Evolutionary conservation across 495 filamentous ascomycete species (phyloP), one percentile per base, ranked within the genome.

Genomic region (Daldinia decipiens): DNA sequence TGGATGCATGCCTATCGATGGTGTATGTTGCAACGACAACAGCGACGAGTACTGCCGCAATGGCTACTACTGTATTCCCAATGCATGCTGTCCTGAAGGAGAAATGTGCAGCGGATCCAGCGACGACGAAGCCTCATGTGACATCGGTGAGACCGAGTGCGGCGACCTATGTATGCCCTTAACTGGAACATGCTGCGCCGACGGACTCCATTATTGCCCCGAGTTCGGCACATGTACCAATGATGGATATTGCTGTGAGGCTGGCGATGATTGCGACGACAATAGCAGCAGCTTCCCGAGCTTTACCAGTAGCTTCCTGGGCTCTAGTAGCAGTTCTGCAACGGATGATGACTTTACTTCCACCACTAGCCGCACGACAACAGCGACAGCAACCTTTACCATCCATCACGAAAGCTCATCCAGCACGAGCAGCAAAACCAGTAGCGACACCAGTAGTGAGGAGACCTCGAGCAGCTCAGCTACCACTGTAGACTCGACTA

Each of bases 21-120:
- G 26, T 36, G 36, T 53, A 6, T 75, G 73, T 36, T 75, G 73
- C 39, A 72, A 75, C 8, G 73, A 75, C 47, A 66, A 66, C 56
- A 72, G 66, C 34, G 62, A 69, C 31, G 72, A 75, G 57, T 72
- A 68, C 45, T 75, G 73, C 19, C 53, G 60, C 6, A n/a, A 26
- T 1, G 69, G 73, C 12, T 75, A 75, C 40, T 72, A 75, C 52
- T 75, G 72, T 29, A 15, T 75, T n/a, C 65, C 72, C 1, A 36
- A 61, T 24, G 68, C 59, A 12, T 75, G 72, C 65, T 75, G 72
- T 32, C 72, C 72, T 19, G 47, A 67, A 5, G 73, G 73, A 0
- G 40, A 75, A 43, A 51, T 54, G 9, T 75, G 73, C 56, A 60
- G 39, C 11, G 70, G 60, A 21, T 63, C 59, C n/a, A 54, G 62